These are phyloP conservation scores for Aquilaria sinensis DNA, from an alignment of 345 rosid species.

Conservation along the genomic window DNA sequence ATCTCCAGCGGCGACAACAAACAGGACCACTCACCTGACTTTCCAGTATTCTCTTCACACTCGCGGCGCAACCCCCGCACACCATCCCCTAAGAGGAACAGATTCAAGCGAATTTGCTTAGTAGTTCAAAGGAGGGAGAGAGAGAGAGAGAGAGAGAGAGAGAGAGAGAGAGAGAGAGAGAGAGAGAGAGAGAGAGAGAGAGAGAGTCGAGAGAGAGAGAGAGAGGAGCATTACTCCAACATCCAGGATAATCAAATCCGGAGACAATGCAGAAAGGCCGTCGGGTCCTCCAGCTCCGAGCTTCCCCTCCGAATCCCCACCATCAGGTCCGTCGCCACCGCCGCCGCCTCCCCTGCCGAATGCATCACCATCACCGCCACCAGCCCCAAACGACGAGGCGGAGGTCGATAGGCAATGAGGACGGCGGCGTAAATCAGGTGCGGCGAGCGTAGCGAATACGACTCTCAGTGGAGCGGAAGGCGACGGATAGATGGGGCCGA, in stretches of 20 bases:
- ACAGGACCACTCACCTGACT: constrained; percentile 53
- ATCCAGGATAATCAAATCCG: constrained; percentile 80
- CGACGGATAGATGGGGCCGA: constrained; percentile 9
- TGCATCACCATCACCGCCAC: constrained; percentile 38
- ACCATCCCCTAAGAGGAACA: constrained; percentile 69
- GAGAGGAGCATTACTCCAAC: constrained; percentile 61
- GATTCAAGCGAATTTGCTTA: background rate
- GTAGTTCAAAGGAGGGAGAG: background rate
- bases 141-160: constrained; percentile 5
- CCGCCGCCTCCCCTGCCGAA: constrained; percentile 40
- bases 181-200: constrained; percentile 3
- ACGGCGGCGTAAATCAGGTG: constrained; percentile 30
- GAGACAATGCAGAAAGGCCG: constrained; percentile 36
- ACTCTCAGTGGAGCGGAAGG: constrained; percentile 15
- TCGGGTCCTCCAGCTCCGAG: constrained; percentile 40
- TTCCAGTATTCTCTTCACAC: constrained; percentile 91
- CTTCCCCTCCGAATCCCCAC: constrained; percentile 53
- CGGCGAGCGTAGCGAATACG: constrained; percentile 19
- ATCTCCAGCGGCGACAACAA: background rate
- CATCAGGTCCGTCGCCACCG: constrained; percentile 41
- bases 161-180: constrained; percentile 4
- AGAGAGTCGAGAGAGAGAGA: constrained; percentile 3
- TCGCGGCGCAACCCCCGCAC: constrained; percentile 98
- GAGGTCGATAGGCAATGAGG: constrained; percentile 46
- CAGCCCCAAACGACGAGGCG: constrained; percentile 43